A percentile compares a stretch with the other conserved stretches of the same genome.
Conservation (phyloP, 2,329 filamentous ascomycete genomes). For the Phialophora expanda region DNA sequence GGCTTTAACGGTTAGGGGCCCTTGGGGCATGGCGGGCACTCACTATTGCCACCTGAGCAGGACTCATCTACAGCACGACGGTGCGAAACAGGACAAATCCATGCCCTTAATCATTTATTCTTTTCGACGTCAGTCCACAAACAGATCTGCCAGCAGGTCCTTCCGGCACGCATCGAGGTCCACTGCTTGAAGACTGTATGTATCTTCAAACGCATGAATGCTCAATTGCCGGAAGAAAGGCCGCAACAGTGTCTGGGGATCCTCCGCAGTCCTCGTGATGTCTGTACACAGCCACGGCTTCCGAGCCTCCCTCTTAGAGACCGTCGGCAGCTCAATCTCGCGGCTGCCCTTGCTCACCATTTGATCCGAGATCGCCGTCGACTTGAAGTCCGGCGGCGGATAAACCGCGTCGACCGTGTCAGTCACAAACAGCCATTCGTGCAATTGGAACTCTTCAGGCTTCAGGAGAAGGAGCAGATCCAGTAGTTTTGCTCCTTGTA, state of each 20-base stretch:
- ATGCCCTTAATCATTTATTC: background rate
- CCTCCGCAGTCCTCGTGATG: slow-evolving; percentile 60
- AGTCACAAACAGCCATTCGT: slow-evolving; percentile 96
- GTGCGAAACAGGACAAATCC: background rate
- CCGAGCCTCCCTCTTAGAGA: slow-evolving; percentile 41
- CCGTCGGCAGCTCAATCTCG: slow-evolving; percentile 32
- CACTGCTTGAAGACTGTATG: slow-evolving; percentile 78
- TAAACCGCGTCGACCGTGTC: slow-evolving; percentile 98
- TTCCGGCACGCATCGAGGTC: slow-evolving; percentile 69
- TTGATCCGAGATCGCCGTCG: slow-evolving; percentile 75
- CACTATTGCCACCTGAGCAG: too few species aligned
- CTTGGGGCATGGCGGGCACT: background rate
- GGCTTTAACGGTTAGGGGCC: background rate
- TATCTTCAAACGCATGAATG: slow-evolving; percentile 90
- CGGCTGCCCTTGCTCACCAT: slow-evolving; percentile 23
- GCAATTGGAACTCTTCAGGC: slow-evolving; percentile 96
- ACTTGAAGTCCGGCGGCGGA: slow-evolving; percentile 69
- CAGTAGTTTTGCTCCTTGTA: slow-evolving; percentile 93
- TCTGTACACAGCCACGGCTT: slow-evolving; percentile 52
- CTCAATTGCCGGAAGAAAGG: slow-evolving; percentile 92
- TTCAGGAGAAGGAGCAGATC: slow-evolving; percentile 84
- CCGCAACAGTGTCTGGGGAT: slow-evolving; percentile 77
- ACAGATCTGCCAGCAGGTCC: slow-evolving; percentile 73
- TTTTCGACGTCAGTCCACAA: slow-evolving; percentile 63
- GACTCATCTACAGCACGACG: background rate